Percentiles rank a stretch among this genome's conserved stretches.
These are phyloP conservation scores for Grosmannia penicillata DNA, from an alignment of 2,329 filamentous ascomycete species.

Conservation along the genomic window DNA sequence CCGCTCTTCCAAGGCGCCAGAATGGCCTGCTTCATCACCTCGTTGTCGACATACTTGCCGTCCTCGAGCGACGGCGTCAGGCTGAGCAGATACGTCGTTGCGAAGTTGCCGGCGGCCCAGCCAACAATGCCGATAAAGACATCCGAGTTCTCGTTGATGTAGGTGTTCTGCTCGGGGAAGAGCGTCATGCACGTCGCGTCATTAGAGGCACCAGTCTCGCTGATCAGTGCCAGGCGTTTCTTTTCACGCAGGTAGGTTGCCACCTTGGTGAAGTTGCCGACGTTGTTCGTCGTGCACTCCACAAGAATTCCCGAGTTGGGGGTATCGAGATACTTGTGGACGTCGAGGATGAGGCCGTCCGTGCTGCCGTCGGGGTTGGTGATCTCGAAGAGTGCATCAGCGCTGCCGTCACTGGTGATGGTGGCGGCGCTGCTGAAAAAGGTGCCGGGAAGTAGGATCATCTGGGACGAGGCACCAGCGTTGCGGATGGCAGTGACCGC, in stretches of 20 bases:
- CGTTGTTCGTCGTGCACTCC: constrained; percentile 35
- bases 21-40: constrained; percentile 9
- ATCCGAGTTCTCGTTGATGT: constrained; percentile 18
- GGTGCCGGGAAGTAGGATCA: constrained; percentile 50
- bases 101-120: constrained; percentile 17
- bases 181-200: constrained; percentile 18
- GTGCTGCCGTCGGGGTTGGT: constrained; percentile 44
- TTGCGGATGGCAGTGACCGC: constrained; percentile 52
- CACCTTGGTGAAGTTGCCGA: constrained; percentile 17
- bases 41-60: constrained; percentile 8
- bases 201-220: constrained; percentile 23
- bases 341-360: constrained; percentile 39
- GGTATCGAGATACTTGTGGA: constrained; percentile 46
- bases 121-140: constrained; percentile 16
- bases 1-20: constrained; percentile 6
- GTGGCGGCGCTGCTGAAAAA: constrained; percentile 9
- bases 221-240: constrained; percentile 18
- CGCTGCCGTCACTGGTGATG: constrained; percentile 33
- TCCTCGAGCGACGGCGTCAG: constrained; percentile 12
- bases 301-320: constrained; percentile 38
- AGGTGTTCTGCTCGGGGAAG: constrained; percentile 17
- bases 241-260: constrained; percentile 20
- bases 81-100: constrained; percentile 13
- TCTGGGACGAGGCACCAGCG: constrained; percentile 42
- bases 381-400: constrained; percentile 33